Percentiles rank a stretch among this genome's conserved stretches.
Evolutionary conservation across 495 filamentous ascomycete genomes (phyloP).

Genomic region (Daldinia bambusicola): DNA sequence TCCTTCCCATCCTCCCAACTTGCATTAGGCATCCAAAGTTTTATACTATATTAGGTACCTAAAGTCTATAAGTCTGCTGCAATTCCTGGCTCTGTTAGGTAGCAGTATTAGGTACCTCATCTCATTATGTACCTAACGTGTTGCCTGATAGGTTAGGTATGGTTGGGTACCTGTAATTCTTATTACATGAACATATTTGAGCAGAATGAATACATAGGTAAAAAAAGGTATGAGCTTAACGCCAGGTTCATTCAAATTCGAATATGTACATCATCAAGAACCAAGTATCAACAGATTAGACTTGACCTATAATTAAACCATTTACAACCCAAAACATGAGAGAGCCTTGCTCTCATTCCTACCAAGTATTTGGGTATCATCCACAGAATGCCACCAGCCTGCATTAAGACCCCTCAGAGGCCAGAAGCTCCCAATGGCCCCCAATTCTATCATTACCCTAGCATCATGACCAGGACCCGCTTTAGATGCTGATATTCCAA

Average conservation of each 20-base stretch:
- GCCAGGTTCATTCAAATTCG: background rate
- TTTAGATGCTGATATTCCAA: constrained; percentile 38
- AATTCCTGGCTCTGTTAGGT: no score
- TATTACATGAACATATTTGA: no score
- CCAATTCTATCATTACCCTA: constrained; percentile 37
- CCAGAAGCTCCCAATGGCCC: constrained; percentile 18
- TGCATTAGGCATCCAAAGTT: constrained; percentile 1
- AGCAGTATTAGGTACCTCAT: background rate
- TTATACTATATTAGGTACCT: background rate
- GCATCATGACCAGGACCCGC: constrained; percentile 41
- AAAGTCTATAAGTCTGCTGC: background rate
- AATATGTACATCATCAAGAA: constrained; percentile 9
- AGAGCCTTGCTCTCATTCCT: constrained; percentile 27
- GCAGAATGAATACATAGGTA: no score
- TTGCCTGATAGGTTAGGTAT: background rate
- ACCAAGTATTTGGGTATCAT: constrained; percentile 38
- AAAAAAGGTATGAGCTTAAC: background rate
- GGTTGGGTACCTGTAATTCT: background rate
- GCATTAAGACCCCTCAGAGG: constrained; percentile 22
- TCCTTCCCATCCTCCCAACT: background rate
- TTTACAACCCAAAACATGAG: constrained; percentile 18
- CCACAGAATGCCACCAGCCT: constrained; percentile 30
- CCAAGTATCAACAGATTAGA: background rate
- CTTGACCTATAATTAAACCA: constrained; percentile 23
- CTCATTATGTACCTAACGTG: no score